phyloP scores from a whole-genome alignment of 768 basidiomycete species.

The Boletus rubropictus region DNA sequence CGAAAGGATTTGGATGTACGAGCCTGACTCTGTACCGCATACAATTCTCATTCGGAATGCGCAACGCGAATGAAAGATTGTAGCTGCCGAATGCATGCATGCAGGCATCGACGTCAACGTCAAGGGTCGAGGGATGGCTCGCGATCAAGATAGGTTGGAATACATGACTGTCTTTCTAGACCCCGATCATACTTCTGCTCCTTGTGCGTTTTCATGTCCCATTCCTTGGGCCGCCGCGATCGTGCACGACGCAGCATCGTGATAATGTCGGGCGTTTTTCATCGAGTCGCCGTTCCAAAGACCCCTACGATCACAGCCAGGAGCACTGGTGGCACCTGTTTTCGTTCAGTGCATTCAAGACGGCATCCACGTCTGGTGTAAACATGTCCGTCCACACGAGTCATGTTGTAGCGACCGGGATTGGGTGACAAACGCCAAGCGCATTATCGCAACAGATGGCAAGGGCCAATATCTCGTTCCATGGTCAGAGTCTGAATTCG shows the following conservation, averaged over 20 bases:
- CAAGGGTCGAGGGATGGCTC: conserved; percentile 9
- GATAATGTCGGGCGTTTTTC: not conserved
- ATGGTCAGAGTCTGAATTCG: not conserved
- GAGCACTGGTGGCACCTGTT: not conserved
- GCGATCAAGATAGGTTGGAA: conserved; percentile 4
- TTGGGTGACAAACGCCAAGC: not conserved
- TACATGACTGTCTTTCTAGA: conserved; percentile 1
- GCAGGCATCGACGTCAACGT: conserved; percentile 2
- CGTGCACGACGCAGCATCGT: not conserved
- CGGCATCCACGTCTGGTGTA: not conserved
- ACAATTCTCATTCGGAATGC: not conserved
- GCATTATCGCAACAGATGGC: not conserved
- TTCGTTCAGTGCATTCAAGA: not conserved
- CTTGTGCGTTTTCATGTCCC: conserved; percentile 1
- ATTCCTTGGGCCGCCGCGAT: not conserved
- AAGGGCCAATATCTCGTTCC: not conserved
- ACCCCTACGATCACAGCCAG: not conserved
- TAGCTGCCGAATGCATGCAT: not conserved
- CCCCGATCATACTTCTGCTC: not conserved
- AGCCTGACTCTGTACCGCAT: not conserved
- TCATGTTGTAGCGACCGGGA: not conserved
- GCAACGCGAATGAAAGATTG: not conserved
- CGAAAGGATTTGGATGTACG: not conserved
- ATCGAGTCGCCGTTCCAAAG: conserved; percentile 8
- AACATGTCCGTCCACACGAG: not conserved